Evolutionary conservation across 345 rosid species (phyloP).

Genomic region (Kandelia obovata): DNA sequence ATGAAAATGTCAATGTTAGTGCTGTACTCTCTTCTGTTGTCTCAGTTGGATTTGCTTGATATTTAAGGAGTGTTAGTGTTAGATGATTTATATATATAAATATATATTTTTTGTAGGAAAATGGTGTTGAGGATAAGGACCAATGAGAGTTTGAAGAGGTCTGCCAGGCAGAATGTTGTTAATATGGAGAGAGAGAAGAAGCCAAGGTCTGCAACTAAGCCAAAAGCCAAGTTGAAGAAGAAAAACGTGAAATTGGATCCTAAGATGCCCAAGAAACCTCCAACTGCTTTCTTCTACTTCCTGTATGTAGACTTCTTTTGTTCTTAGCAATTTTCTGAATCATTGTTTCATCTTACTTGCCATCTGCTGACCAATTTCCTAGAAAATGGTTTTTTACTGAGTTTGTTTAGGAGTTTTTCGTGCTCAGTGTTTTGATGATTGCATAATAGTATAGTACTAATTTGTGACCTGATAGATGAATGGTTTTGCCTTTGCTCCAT

Average conservation of each 20-base stretch:
- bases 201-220: slow-evolving; percentile 26
- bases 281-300: slow-evolving; percentile 88
- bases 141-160: slow-evolving; percentile 24
- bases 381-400: no score
- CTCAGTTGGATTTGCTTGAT: neutral
- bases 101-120: slow-evolving; percentile 18
- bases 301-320: slow-evolving; percentile 40
- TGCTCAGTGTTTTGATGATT: no score
- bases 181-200: slow-evolving; percentile 22
- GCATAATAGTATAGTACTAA: no score
- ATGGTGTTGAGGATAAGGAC: slow-evolving; percentile 32
- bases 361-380: no score
- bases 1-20: no score
- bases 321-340: neutral
- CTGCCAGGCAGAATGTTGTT: slow-evolving; percentile 7
- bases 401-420: no score
- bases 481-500: no score
- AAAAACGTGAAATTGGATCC: slow-evolving; percentile 41
- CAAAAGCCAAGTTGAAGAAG: slow-evolving; percentile 37
- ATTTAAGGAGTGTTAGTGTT: neutral
- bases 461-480: no score
- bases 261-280: slow-evolving; percentile 84
- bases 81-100: neutral
- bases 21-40: neutral
- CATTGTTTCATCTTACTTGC: neutral